phyloP scores from a whole-genome alignment of 495 filamentous ascomycete genomes.

The Xanthoparmelia taractica region DNA sequence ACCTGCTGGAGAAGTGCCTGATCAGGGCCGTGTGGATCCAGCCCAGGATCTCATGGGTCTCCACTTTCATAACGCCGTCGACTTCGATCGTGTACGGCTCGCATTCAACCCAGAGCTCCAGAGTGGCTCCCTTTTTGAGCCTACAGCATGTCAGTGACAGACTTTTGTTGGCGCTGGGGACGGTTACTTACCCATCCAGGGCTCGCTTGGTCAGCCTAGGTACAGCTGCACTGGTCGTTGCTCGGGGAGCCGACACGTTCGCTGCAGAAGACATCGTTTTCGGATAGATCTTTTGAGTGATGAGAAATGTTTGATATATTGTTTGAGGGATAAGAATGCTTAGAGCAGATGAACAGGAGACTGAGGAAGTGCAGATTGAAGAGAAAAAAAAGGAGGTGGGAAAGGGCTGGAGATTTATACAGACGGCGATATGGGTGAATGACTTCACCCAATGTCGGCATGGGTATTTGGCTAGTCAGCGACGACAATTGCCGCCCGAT shows the following conservation, averaged over 20 bases:
- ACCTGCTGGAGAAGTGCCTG: not conserved
- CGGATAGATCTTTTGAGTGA: no score
- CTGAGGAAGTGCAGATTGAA: rapidly evolving
- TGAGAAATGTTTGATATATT: not conserved
- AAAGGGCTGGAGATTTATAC: not conserved
- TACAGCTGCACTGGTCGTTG: not conserved
- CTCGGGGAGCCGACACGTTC: not conserved
- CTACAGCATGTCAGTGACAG: not conserved
- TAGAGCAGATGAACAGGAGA: not conserved
- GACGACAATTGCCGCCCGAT: not conserved
- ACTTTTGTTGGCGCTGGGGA: no score
- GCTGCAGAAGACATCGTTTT: not conserved
- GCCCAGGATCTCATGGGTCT: not conserved
- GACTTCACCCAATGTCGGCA: not conserved
- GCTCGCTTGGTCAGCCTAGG: no score
- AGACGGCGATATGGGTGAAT: not conserved
- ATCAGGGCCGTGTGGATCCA: not conserved
- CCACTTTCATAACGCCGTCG: not conserved
- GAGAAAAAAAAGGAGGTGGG: not conserved
- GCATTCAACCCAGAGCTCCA: not conserved
- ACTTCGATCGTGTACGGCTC: not conserved
- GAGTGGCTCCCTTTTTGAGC: not conserved
- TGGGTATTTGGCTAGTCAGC: not conserved
- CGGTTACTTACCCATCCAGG: not conserved
- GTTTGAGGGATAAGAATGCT: not conserved